Conservation (phyloP, 83 land plant species). For the Picea abies region DNA sequence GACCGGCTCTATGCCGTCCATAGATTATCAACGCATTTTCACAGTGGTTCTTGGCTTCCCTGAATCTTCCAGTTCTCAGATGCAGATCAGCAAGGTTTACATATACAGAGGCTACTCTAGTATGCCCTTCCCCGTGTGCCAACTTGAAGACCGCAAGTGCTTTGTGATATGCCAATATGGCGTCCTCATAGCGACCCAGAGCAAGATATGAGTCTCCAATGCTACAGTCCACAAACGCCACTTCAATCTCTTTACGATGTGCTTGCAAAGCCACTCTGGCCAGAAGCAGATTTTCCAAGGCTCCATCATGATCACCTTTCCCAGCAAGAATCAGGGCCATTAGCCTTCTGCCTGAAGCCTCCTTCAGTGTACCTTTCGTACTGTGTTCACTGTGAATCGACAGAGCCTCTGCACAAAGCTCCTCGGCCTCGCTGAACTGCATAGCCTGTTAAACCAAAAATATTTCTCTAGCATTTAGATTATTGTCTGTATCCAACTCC, state of each 20-base stretch:
- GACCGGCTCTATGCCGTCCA: conserved; percentile 30
- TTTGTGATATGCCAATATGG: conserved; percentile 35
- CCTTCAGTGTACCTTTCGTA: conserved; percentile 40
- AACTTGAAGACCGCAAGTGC: conserved; percentile 34
- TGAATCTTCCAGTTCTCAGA: conserved; percentile 31
- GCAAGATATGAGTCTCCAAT: conserved; percentile 46
- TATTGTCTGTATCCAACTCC: neutral
- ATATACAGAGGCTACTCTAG: conserved; percentile 35
- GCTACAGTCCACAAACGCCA: conserved; percentile 42
- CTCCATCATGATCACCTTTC: conserved; percentile 41
- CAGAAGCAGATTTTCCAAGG: conserved; percentile 36
- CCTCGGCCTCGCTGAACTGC: conserved; percentile 44
- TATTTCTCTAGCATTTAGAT: neutral
- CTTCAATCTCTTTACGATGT: conserved; percentile 25
- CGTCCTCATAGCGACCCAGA: conserved; percentile 41
- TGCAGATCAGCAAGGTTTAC: conserved; percentile 44
- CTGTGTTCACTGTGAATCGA: conserved; percentile 31
- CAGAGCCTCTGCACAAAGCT: conserved; percentile 39
- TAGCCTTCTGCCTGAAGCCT: conserved; percentile 46
- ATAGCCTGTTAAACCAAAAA: conserved; percentile 29
- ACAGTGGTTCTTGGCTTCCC: conserved; percentile 40
- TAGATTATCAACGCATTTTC: conserved; percentile 40
- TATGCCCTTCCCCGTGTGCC: conserved; percentile 30
- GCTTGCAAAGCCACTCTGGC: conserved; percentile 32
- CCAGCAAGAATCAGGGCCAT: conserved; percentile 39